Evolutionary conservation across 805 yeast genomes (phyloP).

Genomic region (Candida orba): DNA sequence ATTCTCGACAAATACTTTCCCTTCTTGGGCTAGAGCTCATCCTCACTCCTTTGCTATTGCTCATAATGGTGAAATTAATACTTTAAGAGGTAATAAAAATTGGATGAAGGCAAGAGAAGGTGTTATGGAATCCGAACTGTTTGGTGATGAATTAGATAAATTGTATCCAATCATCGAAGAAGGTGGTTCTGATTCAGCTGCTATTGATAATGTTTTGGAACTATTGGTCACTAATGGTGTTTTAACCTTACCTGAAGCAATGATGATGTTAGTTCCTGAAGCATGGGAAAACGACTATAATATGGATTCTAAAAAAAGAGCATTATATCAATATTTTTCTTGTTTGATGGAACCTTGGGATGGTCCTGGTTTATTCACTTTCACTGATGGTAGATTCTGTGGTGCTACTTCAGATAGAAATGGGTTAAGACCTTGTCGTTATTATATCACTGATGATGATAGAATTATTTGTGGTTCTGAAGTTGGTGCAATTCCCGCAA

Average conservation of each 20-base stretch:
- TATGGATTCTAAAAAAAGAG: slow-evolving; percentile 88
- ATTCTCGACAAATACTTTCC: slow-evolving; percentile 96
- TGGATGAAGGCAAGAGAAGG: slow-evolving; percentile 99
- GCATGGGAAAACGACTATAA: slow-evolving; percentile 88
- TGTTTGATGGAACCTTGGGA: slow-evolving; percentile 99
- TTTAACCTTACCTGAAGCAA: slow-evolving; percentile 89
- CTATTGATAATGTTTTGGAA: slow-evolving; percentile 92
- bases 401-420: slow-evolving; percentile 98
- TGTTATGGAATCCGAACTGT: slow-evolving; percentile 79
- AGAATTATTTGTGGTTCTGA: slow-evolving; percentile 97
- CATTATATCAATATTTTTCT: slow-evolving; percentile 99
- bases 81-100: slow-evolving; percentile 94
- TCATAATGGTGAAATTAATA: slow-evolving; percentile 97
- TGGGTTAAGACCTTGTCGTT: slow-evolving; percentile 97
- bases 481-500: slow-evolving; percentile 85
- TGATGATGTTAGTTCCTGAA: slow-evolving; percentile 95
- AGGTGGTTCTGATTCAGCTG: slow-evolving; percentile 98
- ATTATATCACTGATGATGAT: slow-evolving; percentile 90
- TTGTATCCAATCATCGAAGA: slow-evolving; percentile 94
- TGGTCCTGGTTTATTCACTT: slow-evolving; percentile 95
- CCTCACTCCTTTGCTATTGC: slow-evolving; percentile 90
- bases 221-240: slow-evolving; percentile 87
- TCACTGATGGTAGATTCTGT: slow-evolving; percentile 95
- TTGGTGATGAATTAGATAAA: slow-evolving; percentile 87
- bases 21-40: slow-evolving; percentile 99